A percentile compares a stretch with the other conserved stretches of the same genome.
Evolutionary conservation across 129 eudicot genomes (phyloP).

Genomic region (Apium graveolens): DNA sequence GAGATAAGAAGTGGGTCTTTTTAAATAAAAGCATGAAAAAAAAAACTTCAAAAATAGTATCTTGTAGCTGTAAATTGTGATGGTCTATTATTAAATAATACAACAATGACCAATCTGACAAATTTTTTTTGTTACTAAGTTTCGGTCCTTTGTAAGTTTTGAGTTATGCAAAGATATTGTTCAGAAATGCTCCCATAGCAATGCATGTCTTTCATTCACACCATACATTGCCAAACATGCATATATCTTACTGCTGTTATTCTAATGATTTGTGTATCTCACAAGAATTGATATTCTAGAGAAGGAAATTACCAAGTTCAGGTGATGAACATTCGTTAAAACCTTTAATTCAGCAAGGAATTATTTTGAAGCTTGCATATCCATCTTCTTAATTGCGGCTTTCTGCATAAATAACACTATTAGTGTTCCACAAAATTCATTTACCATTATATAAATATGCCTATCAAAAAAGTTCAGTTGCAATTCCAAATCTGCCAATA

Average conservation of each 20-base stretch:
- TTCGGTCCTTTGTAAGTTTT: neutral
- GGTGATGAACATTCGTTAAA: constrained; percentile 92
- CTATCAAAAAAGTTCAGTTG: neutral
- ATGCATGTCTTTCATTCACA: neutral
- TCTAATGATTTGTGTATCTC: neutral
- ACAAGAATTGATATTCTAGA: neutral
- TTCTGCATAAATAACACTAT: constrained; percentile 37
- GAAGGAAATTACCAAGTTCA: constrained; percentile 62
- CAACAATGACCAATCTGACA: neutral
- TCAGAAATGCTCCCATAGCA: neutral
- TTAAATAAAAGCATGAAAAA: neutral
- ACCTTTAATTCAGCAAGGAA: constrained; percentile 87
- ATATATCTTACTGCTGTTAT: neutral
- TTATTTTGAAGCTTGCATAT: constrained; percentile 85
- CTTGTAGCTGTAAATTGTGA: neutral
- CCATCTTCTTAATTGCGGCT: constrained; percentile 98
- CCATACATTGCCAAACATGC: neutral
- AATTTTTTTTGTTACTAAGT: neutral
- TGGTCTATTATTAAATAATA: neutral
- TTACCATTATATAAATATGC: neutral
- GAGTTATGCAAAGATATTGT: neutral
- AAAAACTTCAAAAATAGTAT: neutral
- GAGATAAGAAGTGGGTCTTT: neutral
- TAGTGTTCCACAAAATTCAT: too few relatives aligned
- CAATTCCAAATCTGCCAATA: neutral